Evolutionary conservation across 495 filamentous ascomycete genomes (phyloP).

Genomic region (Penicillium fimorum): DNA sequence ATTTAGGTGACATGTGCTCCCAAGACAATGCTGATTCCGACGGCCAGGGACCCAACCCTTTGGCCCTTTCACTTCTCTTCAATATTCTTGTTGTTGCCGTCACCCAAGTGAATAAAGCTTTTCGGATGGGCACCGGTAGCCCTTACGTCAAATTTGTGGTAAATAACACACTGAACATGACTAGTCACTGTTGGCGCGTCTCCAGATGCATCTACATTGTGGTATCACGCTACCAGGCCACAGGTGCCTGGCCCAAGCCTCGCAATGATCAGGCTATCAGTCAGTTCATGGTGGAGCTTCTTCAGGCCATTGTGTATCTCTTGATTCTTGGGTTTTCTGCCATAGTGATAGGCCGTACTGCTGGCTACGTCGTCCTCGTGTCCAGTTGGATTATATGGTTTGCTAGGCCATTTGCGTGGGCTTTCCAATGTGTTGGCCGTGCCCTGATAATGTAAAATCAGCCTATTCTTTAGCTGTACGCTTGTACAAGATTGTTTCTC

Average conservation of each 20-base stretch:
- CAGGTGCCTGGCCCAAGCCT: slow-evolving; percentile 36
- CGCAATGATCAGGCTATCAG: slow-evolving; percentile 31
- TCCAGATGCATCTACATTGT: slow-evolving; percentile 27
- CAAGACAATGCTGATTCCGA: slow-evolving; percentile 14
- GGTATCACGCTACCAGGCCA: slow-evolving; percentile 35
- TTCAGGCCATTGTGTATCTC: slow-evolving; percentile 40
- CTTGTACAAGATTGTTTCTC: slow-evolving; percentile 4
- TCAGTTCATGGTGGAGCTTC: slow-evolving; percentile 32
- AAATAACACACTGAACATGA: slow-evolving; percentile 35
- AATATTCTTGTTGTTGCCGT: slow-evolving; percentile 34
- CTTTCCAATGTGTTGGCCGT: slow-evolving; percentile 32
- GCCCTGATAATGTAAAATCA: slow-evolving; percentile 23
- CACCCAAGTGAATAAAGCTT: slow-evolving; percentile 30
- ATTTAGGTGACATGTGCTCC: slow-evolving; percentile 20
- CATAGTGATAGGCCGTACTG: slow-evolving; percentile 33
- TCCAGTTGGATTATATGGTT: slow-evolving; percentile 47
- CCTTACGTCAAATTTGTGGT: slow-evolving; percentile 30
- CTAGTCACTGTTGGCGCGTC: slow-evolving; percentile 39
- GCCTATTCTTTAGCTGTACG: background rate
- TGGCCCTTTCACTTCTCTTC: slow-evolving; percentile 33
- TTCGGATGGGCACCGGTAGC: slow-evolving; percentile 25
- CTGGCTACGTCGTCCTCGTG: slow-evolving; percentile 38
- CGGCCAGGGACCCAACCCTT: slow-evolving; percentile 16
- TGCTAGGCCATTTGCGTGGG: slow-evolving; percentile 38
- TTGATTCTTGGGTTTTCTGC: slow-evolving; percentile 36